phyloP scores from a whole-genome alignment of 2,329 filamentous ascomycete species.

The Clarireedia paspali region DNA sequence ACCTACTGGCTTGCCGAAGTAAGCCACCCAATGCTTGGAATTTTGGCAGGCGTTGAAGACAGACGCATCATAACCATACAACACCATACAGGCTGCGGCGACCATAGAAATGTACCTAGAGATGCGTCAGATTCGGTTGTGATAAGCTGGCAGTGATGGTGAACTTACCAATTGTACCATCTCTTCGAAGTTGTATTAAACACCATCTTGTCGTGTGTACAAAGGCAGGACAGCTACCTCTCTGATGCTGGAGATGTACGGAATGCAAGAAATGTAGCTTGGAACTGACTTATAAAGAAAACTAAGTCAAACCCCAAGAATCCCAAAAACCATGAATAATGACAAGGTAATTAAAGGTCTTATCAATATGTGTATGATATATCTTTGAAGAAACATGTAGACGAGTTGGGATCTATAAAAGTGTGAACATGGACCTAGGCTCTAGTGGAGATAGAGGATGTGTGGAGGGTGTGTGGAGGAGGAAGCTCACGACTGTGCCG shows the following conservation, averaged over 20 bases:
- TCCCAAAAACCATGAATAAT: too few relatives aligned
- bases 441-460: too few relatives aligned
- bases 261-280: too few relatives aligned
- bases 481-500: neutral
- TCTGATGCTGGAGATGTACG: too few relatives aligned
- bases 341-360: too few relatives aligned
- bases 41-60: slow-evolving; percentile 67
- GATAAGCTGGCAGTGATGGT: neutral
- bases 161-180: slow-evolving; percentile 9
- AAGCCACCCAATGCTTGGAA: slow-evolving; percentile 57
- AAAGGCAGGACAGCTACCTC: neutral
- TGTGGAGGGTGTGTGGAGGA: neutral
- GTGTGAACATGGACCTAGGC: too few relatives aligned
- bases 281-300: too few relatives aligned
- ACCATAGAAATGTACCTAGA: slow-evolving; percentile 59
- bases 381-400: too few relatives aligned
- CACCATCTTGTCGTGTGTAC: neutral
- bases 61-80: slow-evolving; percentile 68
- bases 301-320: too few relatives aligned
- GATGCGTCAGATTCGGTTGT: neutral
- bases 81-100: slow-evolving; percentile 65
- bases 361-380: too few relatives aligned
- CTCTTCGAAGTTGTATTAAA: slow-evolving; percentile 3
- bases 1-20: slow-evolving; percentile 40
- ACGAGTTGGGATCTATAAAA: too few relatives aligned